phyloP scores from a whole-genome alignment of 257 asterid genomes.

The Voacanga thouarsii region DNA sequence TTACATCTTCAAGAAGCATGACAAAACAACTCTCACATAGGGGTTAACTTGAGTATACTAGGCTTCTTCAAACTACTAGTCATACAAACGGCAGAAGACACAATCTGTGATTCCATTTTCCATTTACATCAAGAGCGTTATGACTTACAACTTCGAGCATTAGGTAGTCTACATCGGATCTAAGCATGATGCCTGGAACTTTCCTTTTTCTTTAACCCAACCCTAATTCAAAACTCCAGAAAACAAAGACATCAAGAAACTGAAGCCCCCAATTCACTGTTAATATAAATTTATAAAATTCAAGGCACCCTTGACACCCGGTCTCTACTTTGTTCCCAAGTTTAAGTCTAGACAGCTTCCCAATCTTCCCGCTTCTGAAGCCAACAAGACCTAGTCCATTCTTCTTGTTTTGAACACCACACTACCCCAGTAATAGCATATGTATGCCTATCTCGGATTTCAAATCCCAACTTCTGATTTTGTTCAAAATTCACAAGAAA shows the following conservation, averaged over 20 bases:
- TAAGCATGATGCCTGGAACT: not conserved
- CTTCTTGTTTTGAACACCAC: not conserved
- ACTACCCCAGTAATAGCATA: not conserved
- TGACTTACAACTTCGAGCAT: too few species aligned
- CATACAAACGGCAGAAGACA: too few species aligned
- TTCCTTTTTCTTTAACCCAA: not conserved
- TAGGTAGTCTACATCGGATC: not conserved
- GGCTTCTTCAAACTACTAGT: too few species aligned
- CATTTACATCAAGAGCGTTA: too few species aligned
- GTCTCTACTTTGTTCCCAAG: not conserved
- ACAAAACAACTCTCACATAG: too few species aligned
- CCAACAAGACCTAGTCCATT: not conserved
- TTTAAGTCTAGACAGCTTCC: not conserved
- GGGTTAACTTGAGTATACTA: too few species aligned
- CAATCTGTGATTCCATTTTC: too few species aligned
- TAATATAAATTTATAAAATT: not conserved
- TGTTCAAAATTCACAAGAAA: not conserved
- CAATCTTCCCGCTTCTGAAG: not conserved
- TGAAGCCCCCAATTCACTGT: not conserved
- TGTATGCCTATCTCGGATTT: not conserved
- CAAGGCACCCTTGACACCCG: not conserved
- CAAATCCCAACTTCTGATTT: not conserved
- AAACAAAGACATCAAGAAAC: not conserved
- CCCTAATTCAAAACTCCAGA: not conserved
- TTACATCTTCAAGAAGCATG: too few species aligned